Evolutionary conservation across 2,329 filamentous ascomycete genomes (phyloP), one percentile per base, ranked within the genome.

Genomic region (Alternaria infectoria): DNA sequence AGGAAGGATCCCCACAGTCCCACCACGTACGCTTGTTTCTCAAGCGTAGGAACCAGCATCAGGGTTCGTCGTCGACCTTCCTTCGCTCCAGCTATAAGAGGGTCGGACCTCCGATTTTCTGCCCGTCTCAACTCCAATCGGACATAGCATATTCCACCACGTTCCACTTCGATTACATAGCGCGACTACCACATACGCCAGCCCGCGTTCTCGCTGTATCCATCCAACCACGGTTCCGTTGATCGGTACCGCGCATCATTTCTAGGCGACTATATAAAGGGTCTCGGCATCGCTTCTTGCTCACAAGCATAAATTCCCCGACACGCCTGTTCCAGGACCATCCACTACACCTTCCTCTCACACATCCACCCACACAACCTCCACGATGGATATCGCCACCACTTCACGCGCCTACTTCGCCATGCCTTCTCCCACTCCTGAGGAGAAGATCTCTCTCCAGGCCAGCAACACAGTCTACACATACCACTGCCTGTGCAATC

Each of bases 401-500:
- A 73, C 73, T 30, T 76, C 74, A 30, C 74, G 75, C 65, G 64
- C 70, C 55, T 75, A 73, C 73, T 77, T 77, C 68, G 67, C 73
- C 62, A 75, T 74, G 71, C 74, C 74, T 45, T 77, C 75, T 30
- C 72, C 75, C 47, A 72, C 69, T 1, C 62, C 73, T 5, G 66
- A 69, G 13, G 72, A 76, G 59, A 76, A 78, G 49, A 75, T 78
- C 62, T 74, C 74, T 57, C 74, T 79, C 57, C 74, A 77, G 50
- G 71, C 76, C 61, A 71, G 70, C 61, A 73, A 72, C 69, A 77
- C 76, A 56, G 75, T 86, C 66, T 80, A 85, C 76, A 87, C 85
- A 62, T 87, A 88, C 79, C 86, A 88, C 80, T 91, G 90, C 83
- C 84, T 89, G 75, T 92, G 90, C 84, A 87, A 83, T 49, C 85